Evolutionary conservation across 2,329 filamentous ascomycete genomes (phyloP).

Genomic region (Zymoseptoria crescenta): DNA sequence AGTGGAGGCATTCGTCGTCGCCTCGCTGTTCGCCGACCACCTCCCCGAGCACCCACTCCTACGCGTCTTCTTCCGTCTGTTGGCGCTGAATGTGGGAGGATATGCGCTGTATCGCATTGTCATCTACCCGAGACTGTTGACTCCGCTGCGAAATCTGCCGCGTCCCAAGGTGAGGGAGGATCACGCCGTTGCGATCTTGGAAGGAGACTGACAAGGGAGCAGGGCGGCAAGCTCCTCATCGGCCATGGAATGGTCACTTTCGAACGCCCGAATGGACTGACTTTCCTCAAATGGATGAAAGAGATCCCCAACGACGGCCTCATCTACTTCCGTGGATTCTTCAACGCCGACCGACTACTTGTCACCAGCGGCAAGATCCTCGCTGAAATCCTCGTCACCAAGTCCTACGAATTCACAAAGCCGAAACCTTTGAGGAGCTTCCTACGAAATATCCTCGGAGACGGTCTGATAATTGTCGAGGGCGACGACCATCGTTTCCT

Average conservation of each 20-base stretch:
- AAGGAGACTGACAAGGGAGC: constrained; percentile 1
- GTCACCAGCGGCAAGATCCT: constrained; percentile 36
- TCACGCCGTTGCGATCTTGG: background rate
- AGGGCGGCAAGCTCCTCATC: constrained; percentile 25
- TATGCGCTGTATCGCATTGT: constrained; percentile 12
- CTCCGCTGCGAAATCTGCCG: constrained; percentile 35
- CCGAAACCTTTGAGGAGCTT: constrained; percentile 37
- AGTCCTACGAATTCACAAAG: constrained; percentile 49
- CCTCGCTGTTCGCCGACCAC: constrained; percentile 10
- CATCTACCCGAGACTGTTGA: constrained; percentile 33
- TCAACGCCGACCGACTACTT: constrained; percentile 33
- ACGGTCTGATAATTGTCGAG: constrained; percentile 45
- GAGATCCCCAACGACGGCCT: constrained; percentile 35
- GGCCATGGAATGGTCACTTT: constrained; percentile 33
- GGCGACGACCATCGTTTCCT: constrained; percentile 45
- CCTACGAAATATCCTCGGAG: constrained; percentile 42
- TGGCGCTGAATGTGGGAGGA: constrained; percentile 9
- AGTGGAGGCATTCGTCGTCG: constrained; percentile 5
- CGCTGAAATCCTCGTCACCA: constrained; percentile 46
- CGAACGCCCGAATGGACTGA: constrained; percentile 27
- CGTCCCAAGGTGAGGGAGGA: constrained; percentile 16
- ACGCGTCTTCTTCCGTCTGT: constrained; percentile 14
- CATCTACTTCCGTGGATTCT: constrained; percentile 33
- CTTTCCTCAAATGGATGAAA: constrained; percentile 31
- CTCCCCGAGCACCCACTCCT: constrained; percentile 16